Evolutionary conservation across 495 filamentous ascomycete genomes (phyloP), one percentile per base, ranked within the genome.

Genomic region (Penicillium cosmopolitanum): DNA sequence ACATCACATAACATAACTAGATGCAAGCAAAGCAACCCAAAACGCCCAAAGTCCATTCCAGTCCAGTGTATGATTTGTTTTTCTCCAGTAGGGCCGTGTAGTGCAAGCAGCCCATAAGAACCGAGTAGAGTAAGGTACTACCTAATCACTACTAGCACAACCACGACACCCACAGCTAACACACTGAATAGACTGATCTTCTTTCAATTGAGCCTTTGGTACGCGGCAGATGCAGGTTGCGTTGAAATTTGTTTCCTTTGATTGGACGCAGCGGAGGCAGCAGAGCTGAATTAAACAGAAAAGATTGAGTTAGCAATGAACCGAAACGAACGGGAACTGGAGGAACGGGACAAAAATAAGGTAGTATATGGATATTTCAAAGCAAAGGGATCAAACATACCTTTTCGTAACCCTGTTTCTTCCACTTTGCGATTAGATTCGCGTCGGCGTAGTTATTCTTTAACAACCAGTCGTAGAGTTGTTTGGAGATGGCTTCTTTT

Each of bases 321-420:
- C 1, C 21, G 1, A 21, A 21, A 21, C 21, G 21, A 21, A 21
- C 21, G 3, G 21, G n/a, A n/a, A n/a, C n/a, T n/a, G n/a, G n/a
- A n/a, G n/a, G n/a, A n/a, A n/a, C n/a, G n/a, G n/a, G n/a, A n/a
- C n/a, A n/a, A n/a, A n/a, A n/a, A n/a, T n/a, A n/a, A n/a, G n/a
- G n/a, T n/a, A n/a, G n/a, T n/a, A n/a, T n/a, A n/a, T n/a, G n/a
- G n/a, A n/a, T n/a, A 21, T 21, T 21, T 21, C 21, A 21, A 21
- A 21, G 21, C 21, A 21, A 21, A 21, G 21, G 1, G 3, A 21
- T 21, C 21, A 21, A 21, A 21, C 21, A 21, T 75, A 91, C 90
- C 86, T 98, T 97, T 77, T 98, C 95, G 75, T 99, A 99, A 19
- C 95, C 96, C 68, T 94, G 89, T 77, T 98, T 99, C 84, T 99